phyloP scores from a whole-genome alignment of 179 eudicot genomes.

The Silene vulgaris region DNA sequence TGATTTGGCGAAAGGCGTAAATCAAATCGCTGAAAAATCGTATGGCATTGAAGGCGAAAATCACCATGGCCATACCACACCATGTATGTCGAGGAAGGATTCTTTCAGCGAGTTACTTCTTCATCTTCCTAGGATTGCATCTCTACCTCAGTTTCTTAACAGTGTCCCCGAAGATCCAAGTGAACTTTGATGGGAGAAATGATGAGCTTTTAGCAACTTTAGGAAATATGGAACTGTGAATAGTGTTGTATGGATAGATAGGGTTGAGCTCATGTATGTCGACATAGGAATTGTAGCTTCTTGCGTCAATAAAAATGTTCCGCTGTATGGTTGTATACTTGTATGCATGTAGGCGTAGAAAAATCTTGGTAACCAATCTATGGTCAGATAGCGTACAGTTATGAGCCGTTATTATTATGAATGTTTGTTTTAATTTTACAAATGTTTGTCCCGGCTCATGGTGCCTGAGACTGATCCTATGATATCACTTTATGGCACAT shows the following conservation, averaged over 20 bases:
- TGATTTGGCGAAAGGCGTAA: conserved; percentile 16
- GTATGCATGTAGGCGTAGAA: too few species aligned
- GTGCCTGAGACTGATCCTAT: too few species aligned
- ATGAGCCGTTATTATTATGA: too few species aligned
- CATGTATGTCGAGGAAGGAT: conserved; percentile 61
- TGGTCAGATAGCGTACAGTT: too few species aligned
- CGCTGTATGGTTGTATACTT: too few species aligned
- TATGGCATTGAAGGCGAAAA: conserved; percentile 19
- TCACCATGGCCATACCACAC: conserved; percentile 19
- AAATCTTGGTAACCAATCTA: too few species aligned
- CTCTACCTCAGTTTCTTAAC: conserved; percentile 65
- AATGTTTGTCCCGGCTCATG: too few species aligned
- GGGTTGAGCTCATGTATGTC: background rate
- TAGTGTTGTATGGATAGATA: conserved; percentile 8
- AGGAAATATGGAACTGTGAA: background rate
- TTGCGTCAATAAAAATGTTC: background rate
- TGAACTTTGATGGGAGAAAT: conserved; percentile 32
- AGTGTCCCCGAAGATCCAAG: conserved; percentile 50
- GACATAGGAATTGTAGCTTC: background rate
- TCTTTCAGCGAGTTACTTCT: conserved; percentile 63
- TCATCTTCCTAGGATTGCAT: conserved; percentile 72
- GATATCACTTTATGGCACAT: too few species aligned
- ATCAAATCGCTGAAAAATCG: conserved; percentile 16
- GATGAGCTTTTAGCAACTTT: background rate
- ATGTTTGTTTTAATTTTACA: too few species aligned